Evolutionary conservation across 441 rosid species (phyloP).

Genomic region (Populus tomentosa): DNA sequence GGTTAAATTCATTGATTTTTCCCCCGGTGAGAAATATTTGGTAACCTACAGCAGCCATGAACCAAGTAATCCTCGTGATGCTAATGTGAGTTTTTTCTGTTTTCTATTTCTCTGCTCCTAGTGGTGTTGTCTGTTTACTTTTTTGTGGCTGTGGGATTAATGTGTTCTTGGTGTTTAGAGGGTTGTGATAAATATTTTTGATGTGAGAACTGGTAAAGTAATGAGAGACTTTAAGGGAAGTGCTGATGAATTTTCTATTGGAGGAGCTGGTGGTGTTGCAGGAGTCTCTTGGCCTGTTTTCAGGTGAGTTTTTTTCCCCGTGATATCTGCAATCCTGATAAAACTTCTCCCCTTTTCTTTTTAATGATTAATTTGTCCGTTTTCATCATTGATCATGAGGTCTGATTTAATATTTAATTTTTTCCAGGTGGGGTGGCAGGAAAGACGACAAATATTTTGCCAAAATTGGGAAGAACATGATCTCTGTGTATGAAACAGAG

Average conservation of each 20-base stretch:
- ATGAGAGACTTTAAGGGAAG: slow-evolving; percentile 94
- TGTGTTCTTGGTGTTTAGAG: slow-evolving; percentile 38
- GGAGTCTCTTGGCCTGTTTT: slow-evolving; percentile 88
- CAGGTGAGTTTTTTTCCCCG: slow-evolving; percentile 34
- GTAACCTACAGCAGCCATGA: slow-evolving; percentile 92
- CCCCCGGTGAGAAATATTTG: slow-evolving; percentile 86
- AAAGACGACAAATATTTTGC: slow-evolving; percentile 82
- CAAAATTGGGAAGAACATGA: slow-evolving; percentile 70
- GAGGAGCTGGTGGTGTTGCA: slow-evolving; percentile 72
- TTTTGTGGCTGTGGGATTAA: slow-evolving; percentile 13
- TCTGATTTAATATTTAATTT: neutral
- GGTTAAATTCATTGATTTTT: slow-evolving; percentile 88
- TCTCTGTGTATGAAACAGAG: slow-evolving; percentile 86
- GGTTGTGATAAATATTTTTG: slow-evolving; percentile 76
- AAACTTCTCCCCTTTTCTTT: neutral
- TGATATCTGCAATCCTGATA: neutral
- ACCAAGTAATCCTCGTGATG: slow-evolving; percentile 94
- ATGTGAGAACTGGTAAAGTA: slow-evolving; percentile 80
- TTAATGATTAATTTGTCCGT: neutral
- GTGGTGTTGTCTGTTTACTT: neutral
- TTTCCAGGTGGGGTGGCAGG: slow-evolving; percentile 86
- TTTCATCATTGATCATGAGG: neutral
- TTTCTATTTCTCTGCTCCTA: neutral
- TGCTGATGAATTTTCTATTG: slow-evolving; percentile 87
- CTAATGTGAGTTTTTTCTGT: slow-evolving; percentile 45